Conservation (phyloP, 257 asterid genomes). For the Handroanthus guayacan region DNA sequence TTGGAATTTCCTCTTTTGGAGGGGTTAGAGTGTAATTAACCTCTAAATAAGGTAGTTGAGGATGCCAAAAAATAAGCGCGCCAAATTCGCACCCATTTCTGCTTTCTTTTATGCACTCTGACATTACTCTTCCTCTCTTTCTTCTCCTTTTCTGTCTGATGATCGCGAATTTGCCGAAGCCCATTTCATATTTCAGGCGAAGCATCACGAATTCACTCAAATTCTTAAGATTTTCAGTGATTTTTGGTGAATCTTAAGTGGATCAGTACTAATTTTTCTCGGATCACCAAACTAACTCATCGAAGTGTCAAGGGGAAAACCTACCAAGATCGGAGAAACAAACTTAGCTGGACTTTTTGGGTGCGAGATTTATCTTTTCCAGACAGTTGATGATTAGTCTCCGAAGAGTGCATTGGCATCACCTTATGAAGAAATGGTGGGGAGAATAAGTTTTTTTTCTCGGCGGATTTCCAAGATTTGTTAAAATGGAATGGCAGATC, state of each 20-base stretch:
- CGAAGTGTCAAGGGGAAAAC: neutral
- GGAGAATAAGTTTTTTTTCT: constrained; percentile 49
- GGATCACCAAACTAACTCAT: neutral
- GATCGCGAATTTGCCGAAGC: constrained; percentile 28
- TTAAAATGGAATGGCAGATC: constrained; percentile 99
- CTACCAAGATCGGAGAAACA: constrained; percentile 20
- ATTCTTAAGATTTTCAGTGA: neutral
- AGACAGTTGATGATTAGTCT: constrained; percentile 2
- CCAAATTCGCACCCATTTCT: constrained; percentile 44
- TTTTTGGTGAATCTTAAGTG: constrained; percentile 26
- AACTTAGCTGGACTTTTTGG: constrained; percentile 26
- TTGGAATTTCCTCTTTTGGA: too few relatives aligned
- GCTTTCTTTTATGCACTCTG: neutral
- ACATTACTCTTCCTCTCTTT: neutral
- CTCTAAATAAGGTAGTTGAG: constrained; percentile 9
- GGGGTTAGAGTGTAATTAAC: too few relatives aligned
- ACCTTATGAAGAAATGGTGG: constrained; percentile 69
- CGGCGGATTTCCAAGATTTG: constrained; percentile 63
- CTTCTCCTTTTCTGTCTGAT: constrained; percentile 5
- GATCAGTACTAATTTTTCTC: constrained; percentile 12
- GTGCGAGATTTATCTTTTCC: neutral
- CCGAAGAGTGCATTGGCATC: neutral
- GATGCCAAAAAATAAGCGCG: constrained; percentile 32
- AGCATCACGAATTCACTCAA: constrained; percentile 11
- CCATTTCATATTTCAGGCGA: constrained; percentile 1